Conservation (phyloP, 768 basidiomycete species). For the Lanmaoa rubissima region DNA sequence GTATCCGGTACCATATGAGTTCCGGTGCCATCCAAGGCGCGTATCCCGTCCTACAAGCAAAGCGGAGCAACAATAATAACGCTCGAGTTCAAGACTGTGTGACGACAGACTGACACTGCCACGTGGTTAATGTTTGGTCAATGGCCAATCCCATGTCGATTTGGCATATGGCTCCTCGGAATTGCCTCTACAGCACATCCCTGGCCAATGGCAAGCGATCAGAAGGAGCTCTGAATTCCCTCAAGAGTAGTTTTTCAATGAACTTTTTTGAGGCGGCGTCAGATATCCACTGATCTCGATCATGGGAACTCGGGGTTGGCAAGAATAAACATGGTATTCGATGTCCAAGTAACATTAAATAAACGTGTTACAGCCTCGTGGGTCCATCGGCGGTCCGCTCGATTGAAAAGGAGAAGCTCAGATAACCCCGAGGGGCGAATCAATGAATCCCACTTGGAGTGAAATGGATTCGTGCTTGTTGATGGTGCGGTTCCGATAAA, state of each 20-base stretch:
- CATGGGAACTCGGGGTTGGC: constrained; percentile 21
- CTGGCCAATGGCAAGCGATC: background rate
- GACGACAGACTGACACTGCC: constrained; percentile 3
- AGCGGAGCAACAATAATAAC: background rate
- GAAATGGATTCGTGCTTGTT: constrained; percentile 23
- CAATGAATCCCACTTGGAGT: constrained; percentile 26
- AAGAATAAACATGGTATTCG: constrained; percentile 17
- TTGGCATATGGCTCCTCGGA: constrained; percentile 13
- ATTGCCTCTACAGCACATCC: background rate
- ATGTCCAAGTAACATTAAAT: constrained; percentile 28
- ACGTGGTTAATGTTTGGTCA: constrained; percentile 8
- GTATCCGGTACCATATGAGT: background rate
- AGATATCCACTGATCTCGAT: constrained; percentile 25
- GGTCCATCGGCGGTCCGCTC: constrained; percentile 22
- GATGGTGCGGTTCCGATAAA: constrained; percentile 32
- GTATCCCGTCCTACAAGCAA: background rate
- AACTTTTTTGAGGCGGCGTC: constrained; percentile 1
- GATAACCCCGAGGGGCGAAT: constrained; percentile 33
- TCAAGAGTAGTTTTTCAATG: constrained; percentile 3
- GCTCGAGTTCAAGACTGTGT: background rate
- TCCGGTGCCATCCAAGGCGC: background rate
- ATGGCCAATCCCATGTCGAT: constrained; percentile 4
- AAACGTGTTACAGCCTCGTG: constrained; percentile 35
- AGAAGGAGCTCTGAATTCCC: background rate
- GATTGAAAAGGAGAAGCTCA: constrained; percentile 17